These are phyloP conservation scores for Vaccinium vitisidaea DNA, from an alignment of 148 eudicot genomes.

Conservation along the genomic window DNA sequence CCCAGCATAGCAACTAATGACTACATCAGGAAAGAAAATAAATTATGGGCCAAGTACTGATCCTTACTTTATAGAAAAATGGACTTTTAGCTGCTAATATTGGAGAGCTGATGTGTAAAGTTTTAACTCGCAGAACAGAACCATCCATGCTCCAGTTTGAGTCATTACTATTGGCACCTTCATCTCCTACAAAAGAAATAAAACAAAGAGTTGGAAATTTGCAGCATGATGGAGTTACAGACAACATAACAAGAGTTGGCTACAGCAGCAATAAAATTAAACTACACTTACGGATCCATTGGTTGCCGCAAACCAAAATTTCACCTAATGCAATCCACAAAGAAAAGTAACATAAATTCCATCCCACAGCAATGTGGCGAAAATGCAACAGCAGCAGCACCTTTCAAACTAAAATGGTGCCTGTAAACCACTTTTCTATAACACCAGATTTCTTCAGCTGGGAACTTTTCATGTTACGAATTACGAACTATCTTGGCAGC, in stretches of 20 bases:
- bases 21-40: not conserved
- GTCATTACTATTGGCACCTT: constrained; percentile 70
- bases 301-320: not conserved
- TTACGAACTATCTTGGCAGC: not conserved
- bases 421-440: not conserved
- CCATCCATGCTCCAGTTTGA: constrained; percentile 80
- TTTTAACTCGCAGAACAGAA: constrained; percentile 60
- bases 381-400: not conserved
- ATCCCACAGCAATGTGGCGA: not conserved
- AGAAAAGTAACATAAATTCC: not conserved
- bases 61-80: constrained; percentile 79
- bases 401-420: not conserved
- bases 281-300: not conserved
- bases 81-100: constrained; percentile 99
- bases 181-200: constrained; percentile 62
- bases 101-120: constrained; percentile 93
- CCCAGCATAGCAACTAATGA: not conserved
- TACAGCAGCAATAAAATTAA: not conserved
- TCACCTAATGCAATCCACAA: not conserved
- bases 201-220: not conserved
- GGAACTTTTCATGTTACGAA: not conserved
- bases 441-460: not conserved
- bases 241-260: not conserved
- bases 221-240: not conserved
- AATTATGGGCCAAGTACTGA: not conserved